Base-by-base conservation (phyloP, 1,284 basidiomycete species). In the Ustilago vetiveriae region DNA sequence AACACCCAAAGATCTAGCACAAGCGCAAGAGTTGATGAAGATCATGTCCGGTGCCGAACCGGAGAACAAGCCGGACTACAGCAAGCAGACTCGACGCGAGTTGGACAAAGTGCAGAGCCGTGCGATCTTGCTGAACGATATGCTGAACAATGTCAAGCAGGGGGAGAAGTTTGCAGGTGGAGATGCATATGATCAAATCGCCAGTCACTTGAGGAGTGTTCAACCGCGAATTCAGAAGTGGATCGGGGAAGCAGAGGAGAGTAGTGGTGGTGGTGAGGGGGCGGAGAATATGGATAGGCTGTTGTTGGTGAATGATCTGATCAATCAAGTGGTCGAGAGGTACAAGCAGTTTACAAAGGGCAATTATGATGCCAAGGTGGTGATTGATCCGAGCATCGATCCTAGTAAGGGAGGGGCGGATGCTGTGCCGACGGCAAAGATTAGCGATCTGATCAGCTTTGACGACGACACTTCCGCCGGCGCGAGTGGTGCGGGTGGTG, bases 21-120 rank as follows among this genome's bases (percentile, higher is more conserved):
- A 91, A 10, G 96, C 96, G 2, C 95, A 98, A 80, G 95, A 99
- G 77, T 86, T 99, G 39, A 98, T 99, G 94, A 98, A 98, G 83
- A 85, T 90, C 2, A 88, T 98, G 50, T 90, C 94, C 0, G 96
- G 95, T 26, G 95, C 95, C 2, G 92, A 98, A 82, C 94, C 94
- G 0, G 92, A 97, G 33, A 88, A 90, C 53, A 92, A 92, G 79
- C 92, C 92, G 1, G 94, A 98, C 81, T 98, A 98, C 82, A 88
- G 90, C 23, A 87, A 89, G 17, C 94, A 98, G 78, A 92, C 94
- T 2, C 83, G 92, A 33, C 88, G 88, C 4, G 96, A 98, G 76
- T 88, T 98, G 24, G 92, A 93, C 80, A 96, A 96, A 82, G 87
- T 99, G 19, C 94, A 98, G 83, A 89, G 89, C 79, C 93, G 98